These are phyloP conservation scores for Colletotrichum sp. DNA, from an alignment of 2,329 filamentous ascomycete species.

Conservation along the genomic window DNA sequence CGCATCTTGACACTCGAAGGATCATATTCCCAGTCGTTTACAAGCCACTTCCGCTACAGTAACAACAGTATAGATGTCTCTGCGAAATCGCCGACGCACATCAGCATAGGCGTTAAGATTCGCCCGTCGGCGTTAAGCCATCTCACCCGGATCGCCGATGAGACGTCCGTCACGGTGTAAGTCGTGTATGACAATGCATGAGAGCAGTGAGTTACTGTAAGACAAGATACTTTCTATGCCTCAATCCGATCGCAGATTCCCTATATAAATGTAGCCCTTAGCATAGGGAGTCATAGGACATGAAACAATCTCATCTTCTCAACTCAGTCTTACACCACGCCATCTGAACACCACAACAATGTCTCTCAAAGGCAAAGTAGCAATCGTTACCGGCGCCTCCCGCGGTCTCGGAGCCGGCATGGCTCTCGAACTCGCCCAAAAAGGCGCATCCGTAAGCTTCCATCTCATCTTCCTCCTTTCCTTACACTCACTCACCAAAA, in stretches of 20 bases:
- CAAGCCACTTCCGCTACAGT: not conserved
- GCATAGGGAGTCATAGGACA: not conserved
- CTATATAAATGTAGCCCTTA: not conserved
- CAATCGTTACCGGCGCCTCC: slow-evolving; percentile 28
- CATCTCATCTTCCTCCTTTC: rapidly evolving
- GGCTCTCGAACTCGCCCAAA: slow-evolving; percentile 24
- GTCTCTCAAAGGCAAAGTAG: slow-evolving; percentile 21
- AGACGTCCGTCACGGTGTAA: not conserved
- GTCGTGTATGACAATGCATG: not conserved
- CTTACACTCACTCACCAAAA: not conserved
- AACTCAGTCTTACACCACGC: not conserved
- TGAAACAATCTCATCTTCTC: not conserved
- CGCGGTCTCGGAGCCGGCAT: slow-evolving; percentile 27
- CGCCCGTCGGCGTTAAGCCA: not conserved
- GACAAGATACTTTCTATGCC: rapidly evolving
- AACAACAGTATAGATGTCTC: not conserved
- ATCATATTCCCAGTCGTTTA: not conserved
- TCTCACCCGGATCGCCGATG: not conserved
- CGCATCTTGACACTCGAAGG: not conserved
- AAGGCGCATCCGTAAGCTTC: slow-evolving; percentile 25
- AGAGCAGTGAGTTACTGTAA: not conserved
- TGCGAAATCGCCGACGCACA: not conserved
- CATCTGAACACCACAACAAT: not conserved
- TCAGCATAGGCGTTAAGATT: not conserved
- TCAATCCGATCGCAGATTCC: rapidly evolving